Base-by-base conservation (phyloP, 257 asterid species). In the Nicotiana knightiana region DNA sequence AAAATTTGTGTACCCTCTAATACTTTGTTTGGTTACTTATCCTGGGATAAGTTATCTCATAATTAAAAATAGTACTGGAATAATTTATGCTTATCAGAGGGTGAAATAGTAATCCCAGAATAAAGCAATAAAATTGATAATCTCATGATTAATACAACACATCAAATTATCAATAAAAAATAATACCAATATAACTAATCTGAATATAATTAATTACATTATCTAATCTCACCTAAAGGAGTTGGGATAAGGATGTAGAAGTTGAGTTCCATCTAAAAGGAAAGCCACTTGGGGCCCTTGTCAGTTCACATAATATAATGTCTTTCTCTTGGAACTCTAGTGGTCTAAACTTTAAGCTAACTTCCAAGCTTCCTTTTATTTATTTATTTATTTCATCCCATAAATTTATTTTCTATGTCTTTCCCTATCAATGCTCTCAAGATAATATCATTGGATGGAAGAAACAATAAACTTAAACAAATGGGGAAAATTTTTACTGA, bases 361-460 rank as follows among this genome's bases (percentile, higher is more conserved):
- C 55, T 68, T 83, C 28, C 9, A 70, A 82, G 67, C 77, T 66
- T 63, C n/a, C 80, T 73, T 83, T 67, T 37, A 28, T 84, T 82
- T 82, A 28, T 84, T 82, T 82, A 63, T 68, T 63, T 12, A 83
- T 82, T 39, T 71, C 32, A 67, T 84, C 81, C 81, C 33, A 83
- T 33, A 79, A 80, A 86, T 85, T 51, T 48, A 35, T 13, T 8
- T 17, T 35, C 9, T n/a, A 9, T 67, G n/a, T 9, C 32, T 37
- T 68, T 68, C 18, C 32, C 46, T 46, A 79, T 85, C 88, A 86
- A 54, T 64, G 26, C 76, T 81, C 58, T 76, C 55, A 84, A 43
- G 12, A 70, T 37, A 53, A 77, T 77, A 30, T 66, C 80, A 88
- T 84, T 87, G 87, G 90, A 87, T 82, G 81, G 79, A 88, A 82